Percentiles rank a stretch among this genome's conserved stretches.
phyloP scores from a whole-genome alignment of 2,329 filamentous ascomycete genomes.

The Acrodontium crateriforme region DNA sequence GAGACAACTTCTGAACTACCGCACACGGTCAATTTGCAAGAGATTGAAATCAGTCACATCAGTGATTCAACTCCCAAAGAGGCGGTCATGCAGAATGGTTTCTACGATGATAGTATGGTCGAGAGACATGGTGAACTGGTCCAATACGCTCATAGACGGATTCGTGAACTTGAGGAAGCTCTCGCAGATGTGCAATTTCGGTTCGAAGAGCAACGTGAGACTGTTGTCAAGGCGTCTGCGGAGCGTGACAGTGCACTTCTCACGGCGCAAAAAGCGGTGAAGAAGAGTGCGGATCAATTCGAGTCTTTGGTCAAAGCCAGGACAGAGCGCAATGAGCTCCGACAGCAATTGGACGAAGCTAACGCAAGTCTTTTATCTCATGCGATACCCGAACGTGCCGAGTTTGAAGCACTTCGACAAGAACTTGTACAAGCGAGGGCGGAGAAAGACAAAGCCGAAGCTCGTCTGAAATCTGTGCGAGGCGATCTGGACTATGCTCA shows the following conservation, averaged over 20 bases:
- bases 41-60: slow-evolving; percentile 25
- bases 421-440: slow-evolving; percentile 9
- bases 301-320: slow-evolving; percentile 12
- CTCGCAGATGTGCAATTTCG: slow-evolving; percentile 21
- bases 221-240: slow-evolving; percentile 12
- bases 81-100: too few species aligned
- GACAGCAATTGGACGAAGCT: slow-evolving; percentile 18
- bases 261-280: slow-evolving; percentile 10
- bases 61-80: slow-evolving; percentile 29
- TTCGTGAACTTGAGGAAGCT: slow-evolving; percentile 16
- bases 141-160: slow-evolving; percentile 10
- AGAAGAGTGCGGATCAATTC: slow-evolving; percentile 10
- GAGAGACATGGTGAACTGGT: too few species aligned
- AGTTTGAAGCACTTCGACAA: slow-evolving; percentile 16
- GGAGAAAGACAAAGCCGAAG: slow-evolving; percentile 17
- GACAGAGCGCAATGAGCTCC: slow-evolving; percentile 14
- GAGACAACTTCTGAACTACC: slow-evolving; percentile 7
- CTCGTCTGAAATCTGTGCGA: slow-evolving; percentile 22
- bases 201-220: slow-evolving; percentile 18
- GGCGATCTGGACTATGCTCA: slow-evolving; percentile 44
- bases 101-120: too few species aligned
- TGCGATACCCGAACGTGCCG: slow-evolving; percentile 19
- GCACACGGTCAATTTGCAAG: slow-evolving; percentile 19
- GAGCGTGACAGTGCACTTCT: slow-evolving; percentile 16
- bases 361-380: slow-evolving; percentile 15